phyloP scores from a whole-genome alignment of 176 grass and related monocot genomes.

The Avena eriantha region DNA sequence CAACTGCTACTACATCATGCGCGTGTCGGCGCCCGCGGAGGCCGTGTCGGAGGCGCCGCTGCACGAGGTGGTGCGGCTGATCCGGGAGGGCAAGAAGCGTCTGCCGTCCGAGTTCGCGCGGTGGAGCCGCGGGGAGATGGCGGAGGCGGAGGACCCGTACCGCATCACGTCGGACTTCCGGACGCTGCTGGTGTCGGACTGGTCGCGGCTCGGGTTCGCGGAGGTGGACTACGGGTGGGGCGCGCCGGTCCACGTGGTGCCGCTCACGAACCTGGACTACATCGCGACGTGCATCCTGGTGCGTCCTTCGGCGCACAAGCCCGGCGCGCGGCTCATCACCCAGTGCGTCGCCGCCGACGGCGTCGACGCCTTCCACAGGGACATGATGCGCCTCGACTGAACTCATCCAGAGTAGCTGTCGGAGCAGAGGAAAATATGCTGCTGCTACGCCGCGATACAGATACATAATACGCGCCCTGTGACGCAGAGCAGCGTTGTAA shows the following conservation, averaged over 20 bases:
- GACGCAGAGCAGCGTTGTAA: constrained; percentile 38
- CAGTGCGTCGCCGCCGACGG: constrained; percentile 73
- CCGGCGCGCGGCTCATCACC: constrained; percentile 79
- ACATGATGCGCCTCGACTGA: constrained; percentile 81
- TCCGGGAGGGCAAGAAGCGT: constrained; percentile 78
- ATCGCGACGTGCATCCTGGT: constrained; percentile 95
- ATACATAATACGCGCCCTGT: background rate
- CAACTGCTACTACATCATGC: constrained; percentile 98
- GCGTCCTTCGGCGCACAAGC: constrained; percentile 72
- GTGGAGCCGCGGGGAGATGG: constrained; percentile 62
- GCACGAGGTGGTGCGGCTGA: constrained; percentile 68
- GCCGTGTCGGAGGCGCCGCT: constrained; percentile 55
- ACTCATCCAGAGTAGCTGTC: background rate
- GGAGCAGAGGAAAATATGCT: background rate
- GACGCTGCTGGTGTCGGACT: constrained; percentile 90
- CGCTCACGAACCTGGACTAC: constrained; percentile 88
- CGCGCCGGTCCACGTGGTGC: constrained; percentile 79
- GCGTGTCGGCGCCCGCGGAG: constrained; percentile 55
- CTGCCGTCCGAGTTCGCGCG: constrained; percentile 63
- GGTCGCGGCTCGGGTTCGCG: constrained; percentile 82
- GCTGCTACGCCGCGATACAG: background rate
- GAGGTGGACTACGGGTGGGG: constrained; percentile 98
- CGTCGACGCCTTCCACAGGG: constrained; percentile 66
- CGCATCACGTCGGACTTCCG: constrained; percentile 80
- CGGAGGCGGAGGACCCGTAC: constrained; percentile 56